Evolutionary conservation across 768 basidiomycete species (phyloP).

Genomic region (Serendipita vermifera): DNA sequence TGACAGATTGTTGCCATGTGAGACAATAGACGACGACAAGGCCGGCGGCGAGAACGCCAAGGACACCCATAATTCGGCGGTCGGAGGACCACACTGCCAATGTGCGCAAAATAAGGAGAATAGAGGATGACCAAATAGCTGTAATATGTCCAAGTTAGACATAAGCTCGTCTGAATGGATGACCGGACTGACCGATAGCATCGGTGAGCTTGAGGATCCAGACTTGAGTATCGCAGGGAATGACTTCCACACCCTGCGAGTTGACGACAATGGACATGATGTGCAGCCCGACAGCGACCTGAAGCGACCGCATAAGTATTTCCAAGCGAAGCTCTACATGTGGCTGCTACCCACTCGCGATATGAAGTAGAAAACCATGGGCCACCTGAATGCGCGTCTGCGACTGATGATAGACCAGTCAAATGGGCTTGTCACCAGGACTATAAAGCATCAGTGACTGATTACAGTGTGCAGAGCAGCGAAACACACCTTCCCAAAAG

Average conservation of each 20-base stretch:
- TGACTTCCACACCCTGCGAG: neutral
- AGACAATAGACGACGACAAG: conserved; percentile 7
- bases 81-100: conserved; percentile 5
- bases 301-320: neutral
- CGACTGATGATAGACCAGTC: conserved; percentile 6
- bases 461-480: neutral
- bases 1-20: neutral
- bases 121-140: conserved; percentile 4
- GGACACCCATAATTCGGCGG: neutral
- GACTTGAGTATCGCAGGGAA: conserved; percentile 3
- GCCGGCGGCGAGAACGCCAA: neutral
- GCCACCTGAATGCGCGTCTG: conserved; percentile 1
- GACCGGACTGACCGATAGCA: neutral
- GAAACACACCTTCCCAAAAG: conserved; percentile 7
- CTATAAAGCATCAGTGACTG: neutral
- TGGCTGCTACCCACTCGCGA: neutral
- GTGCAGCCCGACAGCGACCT: conserved; percentile 6
- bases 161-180: neutral
- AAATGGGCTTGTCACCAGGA: conserved; percentile 2
- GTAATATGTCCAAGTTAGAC: neutral
- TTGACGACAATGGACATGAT: neutral
- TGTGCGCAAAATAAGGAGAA: conserved; percentile 1
- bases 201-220: conserved; percentile 9
- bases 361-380: conserved; percentile 4
- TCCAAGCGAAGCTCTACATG: neutral